Conservation (phyloP, 2,329 filamentous ascomycete species). For the Zelopaecilomyces penicillatus region DNA sequence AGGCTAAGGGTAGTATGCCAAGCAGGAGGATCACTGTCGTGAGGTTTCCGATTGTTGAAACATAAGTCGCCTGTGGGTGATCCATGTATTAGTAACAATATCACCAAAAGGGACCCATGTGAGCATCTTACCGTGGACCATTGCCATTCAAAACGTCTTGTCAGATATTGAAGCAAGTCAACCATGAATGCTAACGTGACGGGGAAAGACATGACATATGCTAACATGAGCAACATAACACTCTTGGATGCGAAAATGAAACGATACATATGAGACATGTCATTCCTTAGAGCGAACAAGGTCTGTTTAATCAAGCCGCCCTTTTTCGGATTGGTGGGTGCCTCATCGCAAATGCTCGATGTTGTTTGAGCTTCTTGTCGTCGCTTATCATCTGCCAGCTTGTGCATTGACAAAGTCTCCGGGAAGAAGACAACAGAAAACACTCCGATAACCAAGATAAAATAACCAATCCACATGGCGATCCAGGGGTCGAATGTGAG, state of each 20-base stretch:
- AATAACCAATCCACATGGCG: constrained; percentile 27
- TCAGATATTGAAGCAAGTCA: constrained; percentile 43
- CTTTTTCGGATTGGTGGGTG: constrained; percentile 6
- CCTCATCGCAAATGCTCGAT: constrained; percentile 3
- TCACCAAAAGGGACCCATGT: background rate
- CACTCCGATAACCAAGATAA: constrained; percentile 20
- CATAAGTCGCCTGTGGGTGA: constrained; percentile 28
- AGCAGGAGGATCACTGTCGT: constrained; percentile 30
- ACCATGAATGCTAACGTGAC: constrained; percentile 23
- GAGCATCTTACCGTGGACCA: constrained; percentile 30
- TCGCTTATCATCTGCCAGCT: constrained; percentile 17
- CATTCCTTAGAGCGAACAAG: constrained; percentile 19
- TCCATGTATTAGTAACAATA: background rate
- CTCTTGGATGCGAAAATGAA: constrained; percentile 32
- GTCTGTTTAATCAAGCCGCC: constrained; percentile 12
- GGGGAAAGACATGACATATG: constrained; percentile 18
- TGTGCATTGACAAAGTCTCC: constrained; percentile 33
- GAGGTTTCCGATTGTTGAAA: constrained; percentile 30
- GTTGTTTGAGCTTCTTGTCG: background rate
- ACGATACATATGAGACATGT: constrained; percentile 27
- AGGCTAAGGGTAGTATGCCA: constrained; percentile 27
- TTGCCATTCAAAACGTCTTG: constrained; percentile 40
- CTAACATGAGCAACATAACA: constrained; percentile 30
- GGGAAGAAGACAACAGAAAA: constrained; percentile 27
- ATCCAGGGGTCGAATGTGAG: constrained; percentile 32